These are phyloP conservation scores for Aspergillus aculeatinus DNA, from an alignment of 2,329 filamentous ascomycete genomes.

Conservation along the genomic window DNA sequence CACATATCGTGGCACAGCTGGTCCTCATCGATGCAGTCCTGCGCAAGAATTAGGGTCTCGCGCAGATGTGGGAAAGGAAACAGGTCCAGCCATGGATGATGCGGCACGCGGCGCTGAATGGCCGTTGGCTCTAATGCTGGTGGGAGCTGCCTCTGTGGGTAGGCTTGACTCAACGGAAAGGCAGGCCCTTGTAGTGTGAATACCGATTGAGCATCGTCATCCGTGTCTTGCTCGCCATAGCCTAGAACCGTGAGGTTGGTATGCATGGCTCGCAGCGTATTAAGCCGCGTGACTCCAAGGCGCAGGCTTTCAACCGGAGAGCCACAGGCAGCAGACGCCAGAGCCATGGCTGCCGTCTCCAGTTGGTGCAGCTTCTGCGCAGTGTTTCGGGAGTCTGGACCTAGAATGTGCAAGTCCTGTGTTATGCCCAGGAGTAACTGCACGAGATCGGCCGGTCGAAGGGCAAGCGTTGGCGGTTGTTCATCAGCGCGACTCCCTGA, in stretches of 20 bases:
- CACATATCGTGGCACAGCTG: slow-evolving; percentile 18
- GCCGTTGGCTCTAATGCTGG: slow-evolving; percentile 13
- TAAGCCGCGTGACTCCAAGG: slow-evolving; percentile 13
- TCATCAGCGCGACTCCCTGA: no score
- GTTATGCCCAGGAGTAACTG: not conserved
- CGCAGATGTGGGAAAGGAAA: slow-evolving; percentile 23
- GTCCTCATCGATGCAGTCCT: slow-evolving; percentile 22
- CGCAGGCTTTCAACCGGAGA: slow-evolving; percentile 12
- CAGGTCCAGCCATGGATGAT: slow-evolving; percentile 34
- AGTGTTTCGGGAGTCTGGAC: not conserved
- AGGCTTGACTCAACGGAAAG: not conserved
- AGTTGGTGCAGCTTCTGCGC: not conserved
- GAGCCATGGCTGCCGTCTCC: not conserved
- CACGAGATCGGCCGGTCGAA: not conserved
- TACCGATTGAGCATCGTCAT: slow-evolving; percentile 3
- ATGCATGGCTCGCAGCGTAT: slow-evolving; percentile 15
- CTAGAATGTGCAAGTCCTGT: not conserved
- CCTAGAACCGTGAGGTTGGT: slow-evolving; percentile 14
- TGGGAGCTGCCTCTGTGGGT: not conserved
- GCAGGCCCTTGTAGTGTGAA: not conserved
- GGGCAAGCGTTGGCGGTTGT: no score
- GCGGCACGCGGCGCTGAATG: slow-evolving; percentile 6
- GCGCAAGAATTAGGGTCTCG: slow-evolving; percentile 21
- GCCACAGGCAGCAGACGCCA: not conserved
- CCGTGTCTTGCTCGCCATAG: slow-evolving; percentile 3